Conservation (phyloP, 805 yeast genomes). For the Metschnikowia shivogae region DNA sequence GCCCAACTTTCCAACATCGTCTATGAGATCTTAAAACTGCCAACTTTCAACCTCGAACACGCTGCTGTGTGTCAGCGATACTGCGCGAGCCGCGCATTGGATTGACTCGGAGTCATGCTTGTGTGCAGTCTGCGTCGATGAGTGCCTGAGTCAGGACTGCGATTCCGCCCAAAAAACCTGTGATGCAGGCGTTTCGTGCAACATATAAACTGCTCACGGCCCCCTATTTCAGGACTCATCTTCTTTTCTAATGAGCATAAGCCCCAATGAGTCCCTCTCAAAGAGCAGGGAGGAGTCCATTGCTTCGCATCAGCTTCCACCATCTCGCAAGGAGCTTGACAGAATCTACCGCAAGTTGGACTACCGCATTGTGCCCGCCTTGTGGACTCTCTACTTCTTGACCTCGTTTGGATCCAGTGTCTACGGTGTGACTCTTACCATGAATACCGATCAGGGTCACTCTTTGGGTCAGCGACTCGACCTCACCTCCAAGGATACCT, state of each 20-base stretch:
- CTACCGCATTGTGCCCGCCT: conserved; percentile 70
- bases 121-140: conserved; percentile 13
- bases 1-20: neutral
- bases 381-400: conserved; percentile 75
- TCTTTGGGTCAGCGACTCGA: conserved; percentile 52
- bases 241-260: neutral
- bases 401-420: conserved; percentile 76
- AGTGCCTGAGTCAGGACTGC: conserved; percentile 17
- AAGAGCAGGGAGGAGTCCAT: conserved; percentile 11
- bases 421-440: conserved; percentile 75
- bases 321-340: conserved; percentile 34
- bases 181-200: neutral
- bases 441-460: conserved; percentile 62
- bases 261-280: conserved; percentile 3
- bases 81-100: neutral
- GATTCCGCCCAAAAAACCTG: conserved; percentile 8
- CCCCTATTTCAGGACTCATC: too few relatives aligned
- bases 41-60: too few relatives aligned
- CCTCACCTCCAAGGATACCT: conserved; percentile 52
- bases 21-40: neutral
- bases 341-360: conserved; percentile 61
- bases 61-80: too few relatives aligned
- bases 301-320: conserved; percentile 1
- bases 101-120: conserved; percentile 17
- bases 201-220: neutral